A percentile compares a stretch with the other conserved stretches of the same genome.
Conservation (phyloP, 352 stramenopile species). For the Phytophthora sansomeana region DNA sequence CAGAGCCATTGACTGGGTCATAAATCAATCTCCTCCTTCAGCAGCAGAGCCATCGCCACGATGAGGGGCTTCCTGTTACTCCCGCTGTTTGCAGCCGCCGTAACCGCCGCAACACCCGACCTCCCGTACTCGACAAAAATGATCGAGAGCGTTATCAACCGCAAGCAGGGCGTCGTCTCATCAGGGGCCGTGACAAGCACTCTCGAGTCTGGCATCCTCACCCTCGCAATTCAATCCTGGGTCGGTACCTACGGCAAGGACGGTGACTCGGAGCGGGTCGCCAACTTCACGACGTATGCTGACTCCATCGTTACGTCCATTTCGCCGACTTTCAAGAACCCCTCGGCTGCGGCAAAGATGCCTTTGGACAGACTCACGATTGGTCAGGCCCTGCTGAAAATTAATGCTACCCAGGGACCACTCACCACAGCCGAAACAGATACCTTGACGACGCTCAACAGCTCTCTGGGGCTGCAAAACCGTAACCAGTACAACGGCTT, state of each 20-base stretch:
- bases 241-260: conserved; percentile 21
- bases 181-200: conserved; percentile 37
- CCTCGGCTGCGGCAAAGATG: too few relatives aligned
- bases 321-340: too few relatives aligned
- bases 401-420: too few relatives aligned
- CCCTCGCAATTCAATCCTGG: conserved; percentile 40
- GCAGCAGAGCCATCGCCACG: conserved; percentile 1
- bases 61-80: conserved; percentile 26
- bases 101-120: conserved; percentile 12
- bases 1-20: conserved; percentile 3
- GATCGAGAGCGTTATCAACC: conserved; percentile 40
- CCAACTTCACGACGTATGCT: conserved; percentile 33
- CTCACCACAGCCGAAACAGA: too few relatives aligned
- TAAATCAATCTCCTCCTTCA: conserved; percentile 3
- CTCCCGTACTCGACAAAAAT: conserved; percentile 37
- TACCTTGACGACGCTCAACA: too few relatives aligned
- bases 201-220: conserved; percentile 34
- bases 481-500: conserved; percentile 39
- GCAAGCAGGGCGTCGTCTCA: conserved; percentile 40
- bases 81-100: conserved; percentile 14
- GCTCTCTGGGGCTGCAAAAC: conserved; percentile 28
- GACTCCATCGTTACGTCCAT: conserved; percentile 34
- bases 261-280: conserved; percentile 19
- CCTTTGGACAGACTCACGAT: too few relatives aligned
- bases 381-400: too few relatives aligned